A percentile compares a stretch with the other conserved stretches of the same genome.
These are phyloP conservation scores for Fraxinus floribunda DNA, from an alignment of 305 asterid species.

Conservation along the genomic window DNA sequence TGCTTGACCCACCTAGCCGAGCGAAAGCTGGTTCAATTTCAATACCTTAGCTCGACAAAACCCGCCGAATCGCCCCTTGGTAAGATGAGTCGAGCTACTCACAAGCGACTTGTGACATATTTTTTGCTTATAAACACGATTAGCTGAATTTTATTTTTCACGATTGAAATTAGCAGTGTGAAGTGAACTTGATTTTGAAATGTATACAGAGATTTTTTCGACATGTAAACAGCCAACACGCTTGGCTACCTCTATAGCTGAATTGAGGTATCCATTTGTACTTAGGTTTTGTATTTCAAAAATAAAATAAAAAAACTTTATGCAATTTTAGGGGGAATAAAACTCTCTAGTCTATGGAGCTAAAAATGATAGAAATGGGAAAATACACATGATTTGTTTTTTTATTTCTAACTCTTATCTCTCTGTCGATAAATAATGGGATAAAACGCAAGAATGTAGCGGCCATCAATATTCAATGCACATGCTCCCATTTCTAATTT, in stretches of 20 bases:
- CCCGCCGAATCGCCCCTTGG: background rate
- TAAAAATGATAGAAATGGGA: background rate
- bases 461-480: constrained; percentile 25
- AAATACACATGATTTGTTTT: background rate
- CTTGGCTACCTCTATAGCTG: background rate
- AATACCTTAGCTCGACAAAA: background rate
- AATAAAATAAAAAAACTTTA: too few relatives aligned
- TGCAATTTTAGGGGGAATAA: too few relatives aligned
- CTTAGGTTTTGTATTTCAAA: too few relatives aligned
- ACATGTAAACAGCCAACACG: background rate
- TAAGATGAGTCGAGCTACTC: background rate
- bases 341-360: background rate
- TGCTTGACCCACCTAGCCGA: too few relatives aligned
- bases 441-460: constrained; percentile 22
- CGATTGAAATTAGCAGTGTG: background rate
- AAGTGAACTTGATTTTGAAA: too few relatives aligned
- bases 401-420: background rate
- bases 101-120: too few relatives aligned
- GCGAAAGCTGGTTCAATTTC: background rate
- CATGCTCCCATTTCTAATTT: constrained; percentile 2
- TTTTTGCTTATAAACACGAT: too few relatives aligned
- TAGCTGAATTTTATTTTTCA: background rate
- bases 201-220: background rate
- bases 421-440: background rate
- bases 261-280: too few relatives aligned